Evolutionary conservation across 768 basidiomycete genomes (phyloP).

Genomic region (Tremella mesenterica): DNA sequence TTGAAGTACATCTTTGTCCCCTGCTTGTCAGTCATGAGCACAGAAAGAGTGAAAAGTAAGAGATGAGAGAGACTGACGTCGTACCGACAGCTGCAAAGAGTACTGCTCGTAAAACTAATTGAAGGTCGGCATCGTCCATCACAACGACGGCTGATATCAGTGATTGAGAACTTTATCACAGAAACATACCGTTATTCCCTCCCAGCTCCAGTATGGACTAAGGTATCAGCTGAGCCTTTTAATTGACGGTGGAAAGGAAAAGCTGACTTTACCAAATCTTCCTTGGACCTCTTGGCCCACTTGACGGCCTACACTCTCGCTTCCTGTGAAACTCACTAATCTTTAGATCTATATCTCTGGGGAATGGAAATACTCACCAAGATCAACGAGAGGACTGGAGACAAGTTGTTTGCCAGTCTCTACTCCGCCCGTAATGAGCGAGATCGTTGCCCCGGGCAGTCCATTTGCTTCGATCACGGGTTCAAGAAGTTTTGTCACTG

Average conservation of each 20-base stretch:
- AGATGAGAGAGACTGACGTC: constrained; percentile 42
- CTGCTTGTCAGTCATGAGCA: constrained; percentile 11
- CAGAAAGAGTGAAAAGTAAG: constrained; percentile 45
- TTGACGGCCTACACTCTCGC: constrained; percentile 72
- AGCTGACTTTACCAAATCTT: constrained; percentile 72
- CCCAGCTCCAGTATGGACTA: constrained; percentile 70
- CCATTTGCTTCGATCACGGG: constrained; percentile 71
- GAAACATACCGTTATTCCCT: constrained; percentile 75
- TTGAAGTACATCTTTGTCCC: constrained; percentile 68
- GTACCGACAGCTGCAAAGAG: constrained; percentile 91
- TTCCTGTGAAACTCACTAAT: constrained; percentile 88
- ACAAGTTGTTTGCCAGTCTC: constrained; percentile 72
- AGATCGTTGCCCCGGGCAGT: constrained; percentile 72
- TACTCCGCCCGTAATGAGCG: constrained; percentile 73
- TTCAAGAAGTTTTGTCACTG: constrained; percentile 75
- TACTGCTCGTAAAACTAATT: constrained; percentile 77
- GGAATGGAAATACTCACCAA: constrained; percentile 52
- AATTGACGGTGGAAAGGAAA: no score
- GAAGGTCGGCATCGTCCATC: constrained; percentile 86
- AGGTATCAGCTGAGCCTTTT: constrained; percentile 4
- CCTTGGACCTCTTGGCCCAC: constrained; percentile 83
- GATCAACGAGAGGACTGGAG: constrained; percentile 62
- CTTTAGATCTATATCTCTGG: not conserved
- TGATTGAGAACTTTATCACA: not conserved
- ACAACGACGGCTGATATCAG: constrained; percentile 65